These are phyloP conservation scores for Eucalyptus coolabah DNA, from an alignment of 345 rosid species.

Conservation along the genomic window DNA sequence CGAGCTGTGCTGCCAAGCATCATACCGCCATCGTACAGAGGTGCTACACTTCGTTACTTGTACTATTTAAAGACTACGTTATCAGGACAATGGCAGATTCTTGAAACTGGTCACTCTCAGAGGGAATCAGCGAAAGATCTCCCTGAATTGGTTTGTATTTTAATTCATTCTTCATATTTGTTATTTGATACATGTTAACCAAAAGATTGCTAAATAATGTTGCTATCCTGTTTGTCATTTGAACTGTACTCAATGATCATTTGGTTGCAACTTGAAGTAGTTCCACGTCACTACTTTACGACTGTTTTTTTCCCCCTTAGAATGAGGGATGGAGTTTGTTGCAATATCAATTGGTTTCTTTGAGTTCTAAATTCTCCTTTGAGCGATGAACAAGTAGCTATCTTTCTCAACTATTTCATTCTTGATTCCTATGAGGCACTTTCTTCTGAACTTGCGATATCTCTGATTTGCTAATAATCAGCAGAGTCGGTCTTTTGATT, in stretches of 20 bases:
- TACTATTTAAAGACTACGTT: slow-evolving; percentile 65
- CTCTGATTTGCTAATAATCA: not conserved
- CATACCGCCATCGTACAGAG: slow-evolving; percentile 85
- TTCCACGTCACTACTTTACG: not conserved
- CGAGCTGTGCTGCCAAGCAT: slow-evolving; percentile 57
- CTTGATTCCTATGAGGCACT: not conserved
- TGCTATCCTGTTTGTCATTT: not conserved
- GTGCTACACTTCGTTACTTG: slow-evolving; percentile 76
- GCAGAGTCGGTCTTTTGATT: not conserved
- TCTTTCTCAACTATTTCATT: not conserved
- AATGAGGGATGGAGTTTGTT: not conserved
- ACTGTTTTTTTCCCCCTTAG: not conserved
- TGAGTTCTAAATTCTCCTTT: not conserved
- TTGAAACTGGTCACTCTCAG: slow-evolving; percentile 49
- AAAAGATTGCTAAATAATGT: not conserved
- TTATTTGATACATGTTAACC: not conserved
- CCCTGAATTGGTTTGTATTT: slow-evolving; percentile 50
- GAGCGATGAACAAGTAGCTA: not conserved
- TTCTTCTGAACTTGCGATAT: not conserved
- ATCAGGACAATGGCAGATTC: slow-evolving; percentile 46
- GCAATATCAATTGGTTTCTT: not conserved
- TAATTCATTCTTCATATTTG: not conserved
- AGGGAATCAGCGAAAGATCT: slow-evolving; percentile 29
- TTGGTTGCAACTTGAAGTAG: not conserved
- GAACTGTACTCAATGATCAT: not conserved